Base-by-base conservation (phyloP, 2,329 filamentous ascomycete species). In the Domatiomyces catenatus region DNA sequence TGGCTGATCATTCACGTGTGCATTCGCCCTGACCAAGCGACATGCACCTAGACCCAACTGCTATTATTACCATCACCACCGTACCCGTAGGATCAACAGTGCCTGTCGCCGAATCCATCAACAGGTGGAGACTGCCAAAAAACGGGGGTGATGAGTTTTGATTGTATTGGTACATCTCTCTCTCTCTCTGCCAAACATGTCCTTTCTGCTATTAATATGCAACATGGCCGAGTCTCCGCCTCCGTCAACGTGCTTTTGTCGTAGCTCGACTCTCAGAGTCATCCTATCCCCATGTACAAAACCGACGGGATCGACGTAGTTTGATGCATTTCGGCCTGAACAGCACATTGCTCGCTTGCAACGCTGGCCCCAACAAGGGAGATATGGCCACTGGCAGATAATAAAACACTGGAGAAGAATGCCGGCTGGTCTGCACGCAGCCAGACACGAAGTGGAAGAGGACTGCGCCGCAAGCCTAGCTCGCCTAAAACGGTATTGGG, bases 401-500 rank as follows among this genome's bases (percentile, higher is more conserved):
- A 49, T 18, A 19, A 39, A 44, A 24, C 17, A 44, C 32, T 28
- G 20, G 18, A 32, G 48, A 18, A 49, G 42, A 24, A n/a, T n/a
- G 32, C 46, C 44, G 10, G 32, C 32, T 39, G 12, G 32, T 39
- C 32, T 39, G 32, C 32, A 15, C 5, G 10, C 32, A 39, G 32
- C 32, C 32, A 39, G 32, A 12, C 32, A 39, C 32, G 32, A 15
- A 39, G 32, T 39, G 10, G 32, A 10, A 17, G 24, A 48, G 47
- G 49, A 46, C 17, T 36, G 3, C 6, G 22, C 22, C 22, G 22
- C 22, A 6, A 24, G 22, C 8, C 12, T 39, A 12, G 32, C 32
- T 15, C 3, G 32, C 2, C 10, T 72, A 74, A 63, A 73, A 72
- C 48, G 74, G 73, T 54, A 74, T 72, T 53, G 68, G 66, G 61